Conservation (phyloP, 2,329 filamentous ascomycete genomes). For the Xylariaceae sp. region DNA sequence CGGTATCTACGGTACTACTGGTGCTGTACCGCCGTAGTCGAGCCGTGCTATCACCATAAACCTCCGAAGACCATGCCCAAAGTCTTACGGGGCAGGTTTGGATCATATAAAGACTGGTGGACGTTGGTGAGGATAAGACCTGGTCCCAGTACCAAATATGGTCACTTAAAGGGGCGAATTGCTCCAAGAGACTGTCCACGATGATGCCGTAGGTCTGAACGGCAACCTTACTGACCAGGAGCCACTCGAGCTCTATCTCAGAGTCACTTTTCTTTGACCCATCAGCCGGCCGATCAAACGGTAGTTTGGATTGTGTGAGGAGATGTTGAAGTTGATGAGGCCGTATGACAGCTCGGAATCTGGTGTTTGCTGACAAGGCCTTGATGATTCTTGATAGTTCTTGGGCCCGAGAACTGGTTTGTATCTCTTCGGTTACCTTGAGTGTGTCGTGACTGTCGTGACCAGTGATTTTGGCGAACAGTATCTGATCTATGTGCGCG, state of each 20-base stretch:
- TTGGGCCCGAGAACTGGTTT: slow-evolving; percentile 51
- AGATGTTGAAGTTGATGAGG: slow-evolving; percentile 55
- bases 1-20: slow-evolving; percentile 26
- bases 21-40: slow-evolving; percentile 38
- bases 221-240: slow-evolving; percentile 83
- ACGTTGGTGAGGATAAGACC: slow-evolving; percentile 70
- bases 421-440: slow-evolving; percentile 38
- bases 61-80: slow-evolving; percentile 64
- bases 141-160: slow-evolving; percentile 97
- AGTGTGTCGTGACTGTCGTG: slow-evolving; percentile 35
- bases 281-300: slow-evolving; percentile 32
- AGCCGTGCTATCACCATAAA: slow-evolving; percentile 57
- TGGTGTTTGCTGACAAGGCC: slow-evolving; percentile 63
- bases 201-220: slow-evolving; percentile 84
- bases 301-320: slow-evolving; percentile 58
- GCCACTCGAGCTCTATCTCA: slow-evolving; percentile 80
- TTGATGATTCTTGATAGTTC: slow-evolving; percentile 64
- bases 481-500: slow-evolving; percentile 60
- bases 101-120: slow-evolving; percentile 75
- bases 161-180: slow-evolving; percentile 76
- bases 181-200: slow-evolving; percentile 69
- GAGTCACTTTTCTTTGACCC: slow-evolving; percentile 41
- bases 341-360: slow-evolving; percentile 57
- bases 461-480: slow-evolving; percentile 42
- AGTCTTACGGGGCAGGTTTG: slow-evolving; percentile 77